These are phyloP conservation scores for Penicillium steckii DNA, from an alignment of 495 filamentous ascomycete species.

Conservation along the genomic window DNA sequence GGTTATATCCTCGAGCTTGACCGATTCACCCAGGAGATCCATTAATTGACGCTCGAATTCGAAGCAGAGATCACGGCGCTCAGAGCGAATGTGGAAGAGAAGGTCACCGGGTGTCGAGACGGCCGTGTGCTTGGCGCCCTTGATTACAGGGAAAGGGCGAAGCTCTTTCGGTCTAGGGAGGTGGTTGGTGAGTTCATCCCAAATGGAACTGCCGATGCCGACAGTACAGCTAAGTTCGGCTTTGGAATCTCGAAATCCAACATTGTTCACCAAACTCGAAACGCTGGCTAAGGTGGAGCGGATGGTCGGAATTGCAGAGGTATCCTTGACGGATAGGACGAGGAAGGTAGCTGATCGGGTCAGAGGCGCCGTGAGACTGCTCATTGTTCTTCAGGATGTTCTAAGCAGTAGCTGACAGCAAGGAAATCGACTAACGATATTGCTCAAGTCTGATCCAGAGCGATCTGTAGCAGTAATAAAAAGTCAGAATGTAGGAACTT, in stretches of 20 bases:
- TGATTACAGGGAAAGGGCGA: slow-evolving; percentile 47
- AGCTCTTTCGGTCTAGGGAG: slow-evolving; percentile 50
- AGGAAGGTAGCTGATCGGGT: too few species aligned
- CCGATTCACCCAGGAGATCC: slow-evolving; percentile 45
- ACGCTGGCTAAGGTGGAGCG: too few species aligned
- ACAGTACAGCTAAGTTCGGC: not conserved
- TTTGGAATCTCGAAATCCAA: slow-evolving; percentile 4
- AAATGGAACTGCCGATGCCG: not conserved
- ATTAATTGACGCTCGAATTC: slow-evolving; percentile 57
- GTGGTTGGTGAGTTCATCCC: not conserved
- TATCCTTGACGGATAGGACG: too few species aligned
- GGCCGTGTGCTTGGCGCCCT: slow-evolving; percentile 45
- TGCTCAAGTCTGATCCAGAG: too few species aligned
- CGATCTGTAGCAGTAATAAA: too few species aligned
- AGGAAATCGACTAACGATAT: too few species aligned
- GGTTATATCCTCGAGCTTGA: slow-evolving; percentile 50
- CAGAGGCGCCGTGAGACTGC: too few species aligned
- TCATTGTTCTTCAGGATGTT: too few species aligned
- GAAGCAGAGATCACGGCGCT: slow-evolving; percentile 55
- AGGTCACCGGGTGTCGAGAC: slow-evolving; percentile 54
- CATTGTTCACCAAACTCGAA: too few species aligned
- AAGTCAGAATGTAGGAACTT: too few species aligned
- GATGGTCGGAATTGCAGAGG: too few species aligned
- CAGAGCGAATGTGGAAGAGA: slow-evolving; percentile 57
- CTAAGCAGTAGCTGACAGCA: too few species aligned